Evolutionary conservation across 179 eudicot genomes (phyloP), one percentile per base, ranked within the genome.

Genomic region (Gypsophila paniculata): DNA sequence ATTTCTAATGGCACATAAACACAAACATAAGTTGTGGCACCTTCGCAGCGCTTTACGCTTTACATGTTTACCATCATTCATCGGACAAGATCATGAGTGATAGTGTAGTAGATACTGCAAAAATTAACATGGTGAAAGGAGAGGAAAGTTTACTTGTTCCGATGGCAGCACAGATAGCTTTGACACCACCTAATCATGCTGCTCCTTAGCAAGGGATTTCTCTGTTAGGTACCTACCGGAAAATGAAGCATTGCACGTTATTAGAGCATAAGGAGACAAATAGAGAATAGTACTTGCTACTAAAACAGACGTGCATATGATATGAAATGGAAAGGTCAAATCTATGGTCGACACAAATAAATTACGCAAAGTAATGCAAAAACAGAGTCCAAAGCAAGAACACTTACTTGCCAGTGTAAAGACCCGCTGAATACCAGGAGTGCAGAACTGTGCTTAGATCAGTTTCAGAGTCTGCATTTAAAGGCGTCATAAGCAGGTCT

Each of bases 321-420:
- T 19, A 18, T 60, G 15, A 1, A 46, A 60, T 60, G 38, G 38
- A 38, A 5, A 54, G 19, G 25, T 53, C 38, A 65, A 49, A 2
- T 15, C 18, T 4, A 61, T 9, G 0, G 46, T 2, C 8, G 10
- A 42, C 42, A 54, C 19, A 17, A 23, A n/a, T n/a, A 23, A n/a
- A 11, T 10, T 49, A 15, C 6, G 54, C 18, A 55, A 29, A 46
- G 59, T 49, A 59, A 59, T 29, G 52, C 13, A 18, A 13, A 69
- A 34, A 61, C 52, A 64, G 22, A 21, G 52, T 10, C 52, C 21
- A 9, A 42, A 39, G 65, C 44, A 6, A 72, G 32, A 53, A 29
- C 68, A 75, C 98, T 93, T 80, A 93, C 98, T 89, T 93, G 83
- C 95, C 96, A 76, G 98, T 93, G 83, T 93, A 81, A 72, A 93